Conservation (phyloP, 306 rosid genomes). For the Corylus heterophylla region DNA sequence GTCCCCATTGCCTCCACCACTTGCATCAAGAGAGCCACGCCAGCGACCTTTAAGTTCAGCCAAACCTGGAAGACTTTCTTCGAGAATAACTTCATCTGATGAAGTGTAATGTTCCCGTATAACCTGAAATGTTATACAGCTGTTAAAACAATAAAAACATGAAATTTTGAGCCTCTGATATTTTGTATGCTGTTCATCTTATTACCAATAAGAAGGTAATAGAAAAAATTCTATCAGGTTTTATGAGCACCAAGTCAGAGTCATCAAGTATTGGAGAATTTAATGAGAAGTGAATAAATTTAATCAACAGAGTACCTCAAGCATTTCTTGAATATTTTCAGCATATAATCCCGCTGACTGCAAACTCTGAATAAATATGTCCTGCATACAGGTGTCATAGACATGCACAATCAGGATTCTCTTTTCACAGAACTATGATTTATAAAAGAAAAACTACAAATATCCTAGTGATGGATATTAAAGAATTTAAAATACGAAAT, state of each 20-base stretch:
- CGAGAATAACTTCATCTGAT: constrained; percentile 58
- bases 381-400: constrained; percentile 59
- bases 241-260: constrained; percentile 28
- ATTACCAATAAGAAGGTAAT: constrained; percentile 15
- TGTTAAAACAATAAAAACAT: constrained; percentile 10
- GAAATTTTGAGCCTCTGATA: constrained; percentile 8
- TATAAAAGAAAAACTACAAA: not conserved
- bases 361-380: constrained; percentile 74
- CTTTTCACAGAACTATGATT: not conserved
- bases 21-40: constrained; percentile 92
- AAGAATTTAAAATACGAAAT: not conserved
- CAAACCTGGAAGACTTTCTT: constrained; percentile 82
- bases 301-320: constrained; percentile 63
- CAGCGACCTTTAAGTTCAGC: constrained; percentile 85
- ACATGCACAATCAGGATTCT: constrained; percentile 27
- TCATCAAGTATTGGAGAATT: constrained; percentile 18
- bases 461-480: not conserved
- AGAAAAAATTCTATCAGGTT: constrained; percentile 3
- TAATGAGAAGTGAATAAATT: constrained; percentile 22
- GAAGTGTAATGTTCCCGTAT: constrained; percentile 53
- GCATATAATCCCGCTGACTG: constrained; percentile 71
- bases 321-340: constrained; percentile 52
- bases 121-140: constrained; percentile 52
- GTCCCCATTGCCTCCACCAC: constrained; percentile 98
- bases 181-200: constrained; percentile 9